Evolutionary conservation across 202 grass and related monocot species (phyloP), one percentile per base, ranked within the genome.

Genomic region (Panicum virgatum): DNA sequence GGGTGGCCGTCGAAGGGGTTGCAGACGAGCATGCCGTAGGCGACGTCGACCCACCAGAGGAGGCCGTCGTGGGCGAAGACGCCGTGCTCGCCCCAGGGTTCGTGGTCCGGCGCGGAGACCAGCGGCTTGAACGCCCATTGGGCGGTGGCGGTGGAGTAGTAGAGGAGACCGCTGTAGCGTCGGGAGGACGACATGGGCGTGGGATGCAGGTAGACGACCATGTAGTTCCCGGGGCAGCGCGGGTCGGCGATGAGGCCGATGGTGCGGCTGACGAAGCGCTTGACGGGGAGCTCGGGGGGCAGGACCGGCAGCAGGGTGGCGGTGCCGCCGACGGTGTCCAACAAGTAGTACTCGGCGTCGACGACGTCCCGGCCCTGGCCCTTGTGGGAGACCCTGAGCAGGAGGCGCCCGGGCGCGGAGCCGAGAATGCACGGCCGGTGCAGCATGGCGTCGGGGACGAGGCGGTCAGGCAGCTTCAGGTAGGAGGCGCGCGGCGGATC

Each of bases 11-110:
- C n/a, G n/a, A n/a, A n/a, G n/a, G 84, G 77, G n/a, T 86, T 20
- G 67, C 77, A 80, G 48, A 22, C 3, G 58, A 85, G 48, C 9
- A 86, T 9, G 26, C 84, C 68, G 59, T 66, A 66, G 4, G 47
- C 14, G 59, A 66, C 26, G 20, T 80, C 83, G 26, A 66, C 46
- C 59, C 76, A 86, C 68, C 77, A 86, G 47, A 86, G 84, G 26
- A 36, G 45, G 5, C 84, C 69, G 77, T 9, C 46, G 58, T 73
- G 19, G 19, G 58, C 2, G 36, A 85, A 0, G 1, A 80, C 83
- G 12, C 23, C 75, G 5, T 7, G 1, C 13, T 8, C 29, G 1
- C 46, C 45, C 58, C 58, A 63, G 1, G 10, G 14, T 4, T 26
- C 0, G 46, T 66, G 72, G 13, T 32, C 3, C 5, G 47, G 19